Evolutionary conservation across 164 flowering plant genomes (phyloP), one percentile per base, ranked within the genome.

Genomic region (Sextonia rubra): DNA sequence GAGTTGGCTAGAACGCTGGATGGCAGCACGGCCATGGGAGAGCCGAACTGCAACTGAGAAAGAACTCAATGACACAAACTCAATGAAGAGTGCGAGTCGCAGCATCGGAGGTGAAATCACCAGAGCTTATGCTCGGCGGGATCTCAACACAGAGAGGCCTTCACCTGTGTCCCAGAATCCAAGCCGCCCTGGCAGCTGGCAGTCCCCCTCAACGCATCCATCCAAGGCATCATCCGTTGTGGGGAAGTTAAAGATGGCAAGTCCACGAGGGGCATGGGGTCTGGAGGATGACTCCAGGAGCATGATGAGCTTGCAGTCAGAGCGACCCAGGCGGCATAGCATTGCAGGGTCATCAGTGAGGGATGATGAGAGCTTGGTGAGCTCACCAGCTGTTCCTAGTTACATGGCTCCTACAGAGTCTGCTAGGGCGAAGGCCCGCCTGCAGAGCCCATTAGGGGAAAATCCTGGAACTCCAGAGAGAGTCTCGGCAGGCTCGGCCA

Each of bases 1-100:
- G 98, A 90, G 95, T 78, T 91, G 98, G 98, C 79, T 93, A 72
- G 98, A 93, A 68, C 75, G 98, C 30, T 91, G 93, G 95, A 91
- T 90, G 95, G 92, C 98, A 30, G 86, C 89, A 56, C 85, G 89
- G 18, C 91, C 91, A 65, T 88, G 89, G 93, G 98, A 91, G 81
- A 72, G 77, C 24, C 81, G 80, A 56, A 79, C 72, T 77, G 55
- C 64, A 24, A 64, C 79, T 14, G 94, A 88, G 14, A 89, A 85
- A 81, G 92, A 86, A 15, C 32, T 60, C 14, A 85, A 86, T 74
- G 80, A 79, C 63, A 87, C 86, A 30, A 78, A 78, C 7, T 75
- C 85, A 55, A 77, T 83, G 17, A 89, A 83, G 74, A 86, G 84
- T 68, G 76, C 82, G 20, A 78, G 70, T 70, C 77, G 72, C 49